phyloP scores from a whole-genome alignment of 2,329 filamentous ascomycete genomes.

The Corinectria fuckeliana region DNA sequence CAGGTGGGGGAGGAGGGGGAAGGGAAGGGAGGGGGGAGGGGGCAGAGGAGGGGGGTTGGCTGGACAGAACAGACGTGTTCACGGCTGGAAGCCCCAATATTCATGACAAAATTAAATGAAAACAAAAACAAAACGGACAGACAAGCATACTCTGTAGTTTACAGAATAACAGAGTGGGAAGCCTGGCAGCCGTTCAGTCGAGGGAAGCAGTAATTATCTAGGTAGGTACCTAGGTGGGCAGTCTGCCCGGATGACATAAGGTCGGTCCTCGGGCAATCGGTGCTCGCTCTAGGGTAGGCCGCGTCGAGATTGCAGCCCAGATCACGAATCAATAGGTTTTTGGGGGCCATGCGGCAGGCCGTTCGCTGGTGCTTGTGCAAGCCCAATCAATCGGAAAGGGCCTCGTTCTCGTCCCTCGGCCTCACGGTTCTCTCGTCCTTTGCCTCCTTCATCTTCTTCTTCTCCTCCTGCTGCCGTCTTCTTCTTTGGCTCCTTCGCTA shows the following conservation, averaged over 20 bases:
- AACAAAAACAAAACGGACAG: too few relatives aligned
- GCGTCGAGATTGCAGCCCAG: background rate
- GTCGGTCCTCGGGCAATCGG: background rate
- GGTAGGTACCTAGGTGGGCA: background rate
- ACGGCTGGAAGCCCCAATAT: too few relatives aligned
- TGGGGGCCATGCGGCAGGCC: background rate
- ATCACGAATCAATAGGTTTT: background rate
- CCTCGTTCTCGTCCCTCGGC: background rate
- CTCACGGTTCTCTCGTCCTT: background rate
- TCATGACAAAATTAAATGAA: too few relatives aligned
- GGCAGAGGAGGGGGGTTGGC: too few relatives aligned
- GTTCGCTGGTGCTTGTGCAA: background rate
- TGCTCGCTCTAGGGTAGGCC: background rate
- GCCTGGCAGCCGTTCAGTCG: too few relatives aligned
- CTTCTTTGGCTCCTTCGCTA: background rate
- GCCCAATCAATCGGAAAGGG: background rate
- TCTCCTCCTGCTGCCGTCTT: conserved; percentile 11
- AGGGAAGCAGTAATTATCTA: too few relatives aligned
- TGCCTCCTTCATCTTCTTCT: background rate
- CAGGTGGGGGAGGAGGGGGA: background rate
- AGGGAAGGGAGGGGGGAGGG: too few relatives aligned
- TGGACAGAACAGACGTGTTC: too few relatives aligned
- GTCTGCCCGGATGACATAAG: background rate
- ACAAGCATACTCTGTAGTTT: too few relatives aligned
- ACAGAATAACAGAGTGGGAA: too few relatives aligned